Percentiles rank a stretch among this genome's conserved stretches.
Evolutionary conservation across 805 yeast genomes (phyloP).

Genomic region (Candida morakotiae): DNA sequence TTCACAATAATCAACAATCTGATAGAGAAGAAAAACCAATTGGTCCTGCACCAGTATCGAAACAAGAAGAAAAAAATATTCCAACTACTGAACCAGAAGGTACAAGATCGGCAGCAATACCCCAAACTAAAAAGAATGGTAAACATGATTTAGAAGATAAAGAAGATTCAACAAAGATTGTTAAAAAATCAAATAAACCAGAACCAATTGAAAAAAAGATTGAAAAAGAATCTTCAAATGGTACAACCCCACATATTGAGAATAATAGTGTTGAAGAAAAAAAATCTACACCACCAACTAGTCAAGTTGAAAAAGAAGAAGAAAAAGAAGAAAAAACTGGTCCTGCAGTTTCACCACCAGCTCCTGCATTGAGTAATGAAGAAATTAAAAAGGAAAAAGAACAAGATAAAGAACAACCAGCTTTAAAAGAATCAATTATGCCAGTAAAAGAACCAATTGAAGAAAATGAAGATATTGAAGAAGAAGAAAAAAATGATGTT

Average conservation of each 20-base stretch:
- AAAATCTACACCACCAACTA: conserved; percentile 1
- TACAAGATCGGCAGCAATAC: conserved; percentile 7
- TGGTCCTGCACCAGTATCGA: conserved; percentile 4
- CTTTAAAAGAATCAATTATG: background rate
- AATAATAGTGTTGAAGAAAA: background rate
- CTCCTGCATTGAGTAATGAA: conserved; percentile 1
- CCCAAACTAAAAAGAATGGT: conserved; percentile 6
- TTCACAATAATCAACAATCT: conserved; percentile 1
- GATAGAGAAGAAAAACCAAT: conserved; percentile 5
- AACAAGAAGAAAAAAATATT: background rate
- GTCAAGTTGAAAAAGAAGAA: conserved; percentile 1
- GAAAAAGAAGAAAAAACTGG: conserved; percentile 5
- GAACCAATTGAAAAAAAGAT: conserved; percentile 3
- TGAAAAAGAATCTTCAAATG: conserved; percentile 11
- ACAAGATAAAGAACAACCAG: conserved; percentile 4
- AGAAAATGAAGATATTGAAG: conserved; percentile 8
- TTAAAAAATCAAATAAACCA: conserved; percentile 19
- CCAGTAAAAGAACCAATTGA: conserved; percentile 6
- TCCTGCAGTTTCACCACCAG: conserved; percentile 3
- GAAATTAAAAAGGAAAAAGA: conserved; percentile 5
- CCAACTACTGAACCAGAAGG: conserved; percentile 8
- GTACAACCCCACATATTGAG: conserved; percentile 4
- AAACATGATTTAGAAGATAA: conserved; percentile 40
- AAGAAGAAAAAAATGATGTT: conserved; percentile 5
- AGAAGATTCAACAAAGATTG: conserved; percentile 23